phyloP scores from a whole-genome alignment of 2,329 filamentous ascomycete genomes.

The Aspergillus ruber region DNA sequence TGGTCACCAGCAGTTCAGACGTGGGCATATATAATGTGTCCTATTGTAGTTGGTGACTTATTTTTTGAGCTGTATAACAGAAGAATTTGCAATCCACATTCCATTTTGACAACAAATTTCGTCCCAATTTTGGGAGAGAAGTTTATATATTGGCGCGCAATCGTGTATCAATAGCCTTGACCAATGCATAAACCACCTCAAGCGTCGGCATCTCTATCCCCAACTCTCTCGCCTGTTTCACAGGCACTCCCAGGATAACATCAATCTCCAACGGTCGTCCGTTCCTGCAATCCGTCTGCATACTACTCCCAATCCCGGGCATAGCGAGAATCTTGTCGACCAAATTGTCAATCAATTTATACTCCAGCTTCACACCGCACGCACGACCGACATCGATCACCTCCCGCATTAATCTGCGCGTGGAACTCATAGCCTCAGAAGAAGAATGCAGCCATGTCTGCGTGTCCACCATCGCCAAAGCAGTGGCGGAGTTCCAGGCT shows the following conservation, averaged over 20 bases:
- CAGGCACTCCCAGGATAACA: slow-evolving; percentile 40
- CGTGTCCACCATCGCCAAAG: slow-evolving; percentile 38
- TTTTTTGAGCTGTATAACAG: too few species aligned
- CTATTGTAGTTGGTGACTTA: neutral
- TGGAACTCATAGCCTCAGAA: slow-evolving; percentile 32
- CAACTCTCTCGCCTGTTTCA: slow-evolving; percentile 34
- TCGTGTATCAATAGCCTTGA: slow-evolving; percentile 21
- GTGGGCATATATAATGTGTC: neutral
- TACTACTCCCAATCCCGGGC: slow-evolving; percentile 39
- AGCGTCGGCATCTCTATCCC: slow-evolving; percentile 35
- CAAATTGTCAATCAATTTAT: slow-evolving; percentile 33
- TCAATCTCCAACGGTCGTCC: slow-evolving; percentile 42
- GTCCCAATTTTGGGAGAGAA: neutral
- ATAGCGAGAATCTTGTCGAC: slow-evolving; percentile 35
- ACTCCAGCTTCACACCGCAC: slow-evolving; percentile 33
- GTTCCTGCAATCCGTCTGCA: slow-evolving; percentile 40
- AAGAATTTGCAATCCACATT: too few species aligned
- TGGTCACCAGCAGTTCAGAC: neutral
- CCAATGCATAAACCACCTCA: slow-evolving; percentile 32
- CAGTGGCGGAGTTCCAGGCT: slow-evolving; percentile 39
- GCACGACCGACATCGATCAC: slow-evolving; percentile 36
- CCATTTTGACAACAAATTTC: neutral
- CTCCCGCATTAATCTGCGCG: slow-evolving; percentile 37
- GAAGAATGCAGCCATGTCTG: slow-evolving; percentile 39
- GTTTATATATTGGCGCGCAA: slow-evolving; percentile 1